A percentile compares a stretch with the other conserved stretches of the same genome.
Conservation (phyloP, 441 rosid species). For the Metrosideros polymorpha region DNA sequence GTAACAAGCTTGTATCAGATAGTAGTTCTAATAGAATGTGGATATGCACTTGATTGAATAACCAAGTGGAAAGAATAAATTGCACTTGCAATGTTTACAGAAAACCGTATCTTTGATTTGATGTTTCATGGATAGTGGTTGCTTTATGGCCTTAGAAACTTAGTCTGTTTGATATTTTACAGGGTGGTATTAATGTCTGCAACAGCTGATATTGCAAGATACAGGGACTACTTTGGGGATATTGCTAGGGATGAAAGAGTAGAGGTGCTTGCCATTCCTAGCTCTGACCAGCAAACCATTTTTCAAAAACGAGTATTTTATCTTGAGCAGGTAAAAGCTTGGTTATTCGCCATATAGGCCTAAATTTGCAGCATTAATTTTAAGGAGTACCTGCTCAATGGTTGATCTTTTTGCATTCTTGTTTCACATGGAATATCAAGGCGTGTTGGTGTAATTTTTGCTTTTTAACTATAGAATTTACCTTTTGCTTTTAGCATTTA, state of each 20-base stretch:
- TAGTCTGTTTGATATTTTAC: conserved; percentile 5
- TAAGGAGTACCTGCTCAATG: not conserved
- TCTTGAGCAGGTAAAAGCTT: conserved; percentile 63
- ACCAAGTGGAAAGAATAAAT: not conserved
- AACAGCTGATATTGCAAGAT: conserved; percentile 84
- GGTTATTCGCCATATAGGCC: not conserved
- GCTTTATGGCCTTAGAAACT: not conserved
- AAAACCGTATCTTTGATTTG: not conserved
- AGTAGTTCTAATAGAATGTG: not conserved
- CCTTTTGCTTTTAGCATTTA: not conserved
- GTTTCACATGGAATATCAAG: not conserved
- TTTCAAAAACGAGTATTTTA: conserved; percentile 63
- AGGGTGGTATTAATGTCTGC: conserved; percentile 99
- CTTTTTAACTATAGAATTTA: not conserved
- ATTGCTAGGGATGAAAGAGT: conserved; percentile 87
- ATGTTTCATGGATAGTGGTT: not conserved
- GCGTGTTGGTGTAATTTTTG: not conserved
- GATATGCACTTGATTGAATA: not conserved
- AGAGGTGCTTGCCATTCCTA: conserved; percentile 85
- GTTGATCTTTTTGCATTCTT: not conserved
- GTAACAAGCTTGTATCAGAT: not conserved
- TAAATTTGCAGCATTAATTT: not conserved
- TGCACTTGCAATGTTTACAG: not conserved
- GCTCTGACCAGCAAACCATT: conserved; percentile 41
- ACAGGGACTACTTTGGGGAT: conserved; percentile 81